phyloP scores from a whole-genome alignment of 2,329 filamentous ascomycete genomes.

The Sporothrix phasma region DNA sequence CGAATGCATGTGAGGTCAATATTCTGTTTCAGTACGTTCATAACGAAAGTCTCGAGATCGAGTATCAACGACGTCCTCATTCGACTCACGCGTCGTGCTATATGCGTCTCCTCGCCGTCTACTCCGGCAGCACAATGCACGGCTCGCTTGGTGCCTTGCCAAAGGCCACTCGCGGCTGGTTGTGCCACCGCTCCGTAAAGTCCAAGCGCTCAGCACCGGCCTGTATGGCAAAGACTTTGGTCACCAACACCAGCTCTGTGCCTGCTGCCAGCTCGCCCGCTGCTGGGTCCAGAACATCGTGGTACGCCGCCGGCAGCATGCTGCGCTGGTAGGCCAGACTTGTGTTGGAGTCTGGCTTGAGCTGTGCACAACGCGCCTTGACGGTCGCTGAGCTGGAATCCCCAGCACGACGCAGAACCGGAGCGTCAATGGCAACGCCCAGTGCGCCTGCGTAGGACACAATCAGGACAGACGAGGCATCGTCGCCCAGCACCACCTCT shows the following conservation, averaged over 20 bases:
- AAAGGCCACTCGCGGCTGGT: not conserved
- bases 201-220: not conserved
- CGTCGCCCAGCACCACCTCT: not conserved
- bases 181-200: not conserved
- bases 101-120: not conserved
- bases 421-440: not conserved
- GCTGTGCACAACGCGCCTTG: not conserved
- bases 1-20: too few relatives aligned
- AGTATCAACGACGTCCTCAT: too few relatives aligned
- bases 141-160: not conserved
- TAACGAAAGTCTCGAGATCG: too few relatives aligned
- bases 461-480: not conserved
- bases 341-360: constrained; percentile 27
- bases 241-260: not conserved
- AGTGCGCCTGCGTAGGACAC: not conserved
- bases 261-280: constrained; percentile 1
- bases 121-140: not conserved
- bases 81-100: too few relatives aligned
- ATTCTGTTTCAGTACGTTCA: too few relatives aligned
- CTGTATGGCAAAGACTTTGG: not conserved
- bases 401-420: not conserved
- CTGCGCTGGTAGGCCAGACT: constrained; percentile 23
- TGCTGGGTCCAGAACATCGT: not conserved
- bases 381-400: not conserved
- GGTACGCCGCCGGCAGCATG: constrained; percentile 20